Evolutionary conservation across 208 protist genomes (phyloP).

Genomic region (Jaenimonas drosophilae): DNA sequence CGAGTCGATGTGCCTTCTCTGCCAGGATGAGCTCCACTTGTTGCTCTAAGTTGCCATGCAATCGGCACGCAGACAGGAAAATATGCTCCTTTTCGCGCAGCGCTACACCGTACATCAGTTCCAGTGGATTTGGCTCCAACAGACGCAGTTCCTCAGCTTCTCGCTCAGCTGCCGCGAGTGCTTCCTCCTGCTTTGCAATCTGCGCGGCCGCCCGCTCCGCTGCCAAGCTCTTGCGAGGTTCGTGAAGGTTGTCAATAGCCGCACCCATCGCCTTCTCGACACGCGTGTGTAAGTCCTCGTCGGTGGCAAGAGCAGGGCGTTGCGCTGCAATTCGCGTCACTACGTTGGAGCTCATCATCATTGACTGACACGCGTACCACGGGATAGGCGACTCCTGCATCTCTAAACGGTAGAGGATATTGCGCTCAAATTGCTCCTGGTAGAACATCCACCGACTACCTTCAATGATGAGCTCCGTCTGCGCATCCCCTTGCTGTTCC

Average conservation of each 20-base stretch:
- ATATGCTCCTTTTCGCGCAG: slow-evolving; percentile 17
- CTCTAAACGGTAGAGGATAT: slow-evolving; percentile 15
- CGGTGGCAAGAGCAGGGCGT: slow-evolving; percentile 2
- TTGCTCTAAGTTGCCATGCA: slow-evolving; percentile 5
- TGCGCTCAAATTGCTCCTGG: slow-evolving; percentile 39
- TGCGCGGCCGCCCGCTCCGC: too few species aligned
- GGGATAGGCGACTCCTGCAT: slow-evolving; percentile 13
- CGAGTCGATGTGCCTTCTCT: slow-evolving; percentile 19
- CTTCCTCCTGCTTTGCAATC: too few species aligned
- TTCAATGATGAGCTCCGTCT: neutral
- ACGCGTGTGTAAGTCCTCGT: slow-evolving; percentile 3
- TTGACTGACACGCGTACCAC: slow-evolving; percentile 1
- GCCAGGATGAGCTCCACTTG: slow-evolving; percentile 18
- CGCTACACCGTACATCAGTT: slow-evolving; percentile 8
- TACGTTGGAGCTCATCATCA: too few species aligned
- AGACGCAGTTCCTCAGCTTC: too few species aligned
- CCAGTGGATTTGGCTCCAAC: slow-evolving; percentile 1
- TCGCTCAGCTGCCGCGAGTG: too few species aligned
- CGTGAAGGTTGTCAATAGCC: slow-evolving; percentile 1
- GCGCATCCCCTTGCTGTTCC: neutral
- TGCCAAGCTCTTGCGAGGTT: too few species aligned
- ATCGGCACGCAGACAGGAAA: slow-evolving; percentile 11
- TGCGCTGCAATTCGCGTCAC: too few species aligned
- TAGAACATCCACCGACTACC: slow-evolving; percentile 29
- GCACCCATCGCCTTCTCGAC: slow-evolving; percentile 1